Conservation (phyloP, 2,329 filamentous ascomycete genomes). For the Xylaria sp. region DNA sequence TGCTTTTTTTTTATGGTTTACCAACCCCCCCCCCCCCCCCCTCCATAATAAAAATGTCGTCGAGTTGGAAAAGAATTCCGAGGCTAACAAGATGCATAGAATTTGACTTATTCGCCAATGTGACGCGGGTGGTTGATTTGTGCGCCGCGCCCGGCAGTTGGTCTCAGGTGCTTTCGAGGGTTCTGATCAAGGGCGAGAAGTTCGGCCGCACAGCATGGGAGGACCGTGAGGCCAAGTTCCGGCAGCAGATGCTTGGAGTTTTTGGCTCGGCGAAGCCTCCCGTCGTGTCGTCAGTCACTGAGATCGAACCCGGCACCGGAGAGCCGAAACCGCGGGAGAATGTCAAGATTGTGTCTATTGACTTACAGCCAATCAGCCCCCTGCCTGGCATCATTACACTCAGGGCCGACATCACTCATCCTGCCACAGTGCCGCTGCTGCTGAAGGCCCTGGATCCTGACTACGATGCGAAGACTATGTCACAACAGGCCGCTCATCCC, state of each 20-base stretch:
- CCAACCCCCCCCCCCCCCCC: too few relatives aligned
- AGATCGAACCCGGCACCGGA: slow-evolving; percentile 35
- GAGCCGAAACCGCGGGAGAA: slow-evolving; percentile 65
- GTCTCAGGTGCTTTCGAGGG: slow-evolving; percentile 94
- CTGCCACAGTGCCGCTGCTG: slow-evolving; percentile 90
- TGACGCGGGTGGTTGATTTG: slow-evolving; percentile 92
- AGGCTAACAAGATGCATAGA: slow-evolving; percentile 58
- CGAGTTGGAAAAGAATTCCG: background rate
- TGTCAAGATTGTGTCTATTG: slow-evolving; percentile 95
- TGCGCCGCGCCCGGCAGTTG: slow-evolving; percentile 96
- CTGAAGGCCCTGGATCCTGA: slow-evolving; percentile 84
- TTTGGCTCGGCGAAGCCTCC: slow-evolving; percentile 50
- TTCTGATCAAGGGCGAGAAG: slow-evolving; percentile 91
- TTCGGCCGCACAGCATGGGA: slow-evolving; percentile 89
- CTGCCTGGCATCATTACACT: slow-evolving; percentile 92
- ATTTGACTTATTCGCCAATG: slow-evolving; percentile 91
- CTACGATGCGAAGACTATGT: slow-evolving; percentile 60
- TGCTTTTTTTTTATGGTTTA: too few relatives aligned
- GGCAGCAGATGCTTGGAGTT: slow-evolving; percentile 67
- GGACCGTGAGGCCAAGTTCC: slow-evolving; percentile 77
- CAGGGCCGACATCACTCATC: slow-evolving; percentile 96
- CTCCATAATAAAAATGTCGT: background rate
- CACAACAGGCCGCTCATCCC: slow-evolving; percentile 71
- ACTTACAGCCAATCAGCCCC: slow-evolving; percentile 94
- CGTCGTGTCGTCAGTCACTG: slow-evolving; percentile 40